Evolutionary conservation across 2,329 filamentous ascomycete species (phyloP).

Genomic region (Allantophomopsis cytisporea): DNA sequence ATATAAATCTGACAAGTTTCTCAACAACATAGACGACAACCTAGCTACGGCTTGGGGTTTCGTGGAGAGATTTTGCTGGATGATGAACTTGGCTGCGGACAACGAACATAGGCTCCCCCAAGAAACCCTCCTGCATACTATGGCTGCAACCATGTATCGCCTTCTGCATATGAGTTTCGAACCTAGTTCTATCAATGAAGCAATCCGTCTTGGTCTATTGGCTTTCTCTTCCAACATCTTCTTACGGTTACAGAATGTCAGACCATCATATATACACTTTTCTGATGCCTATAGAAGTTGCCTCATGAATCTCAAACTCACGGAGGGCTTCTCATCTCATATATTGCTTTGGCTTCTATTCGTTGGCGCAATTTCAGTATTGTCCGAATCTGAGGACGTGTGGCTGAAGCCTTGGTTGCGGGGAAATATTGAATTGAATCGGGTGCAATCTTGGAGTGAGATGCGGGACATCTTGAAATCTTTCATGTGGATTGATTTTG

Average conservation of each 20-base stretch:
- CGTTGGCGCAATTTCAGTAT: constrained; percentile 3
- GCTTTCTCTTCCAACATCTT: constrained; percentile 24
- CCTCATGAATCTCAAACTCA: constrained; percentile 2
- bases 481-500: constrained; percentile 18
- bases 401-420: constrained; percentile 10
- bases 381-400: constrained; percentile 7
- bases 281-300: constrained; percentile 4
- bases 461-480: constrained; percentile 12
- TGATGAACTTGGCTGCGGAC: constrained; percentile 14
- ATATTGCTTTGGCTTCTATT: constrained; percentile 9
- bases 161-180: constrained; percentile 20
- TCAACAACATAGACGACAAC: constrained; percentile 6
- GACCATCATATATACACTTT: constrained; percentile 8
- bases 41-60: constrained; percentile 13
- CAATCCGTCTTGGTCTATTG: constrained; percentile 24
- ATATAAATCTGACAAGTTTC: constrained; percentile 2
- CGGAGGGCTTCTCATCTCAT: background rate
- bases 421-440: constrained; percentile 5
- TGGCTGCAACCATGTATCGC: constrained; percentile 26
- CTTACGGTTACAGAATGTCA: constrained; percentile 19
- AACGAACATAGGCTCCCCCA: constrained; percentile 9
- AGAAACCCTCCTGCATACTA: constrained; percentile 15
- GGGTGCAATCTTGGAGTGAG: constrained; percentile 6
- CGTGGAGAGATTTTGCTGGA: constrained; percentile 13
- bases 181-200: constrained; percentile 17